Evolutionary conservation across 495 filamentous ascomycete species (phyloP), one percentile per base, ranked within the genome.

Genomic region (Penicillium goetzii): DNA sequence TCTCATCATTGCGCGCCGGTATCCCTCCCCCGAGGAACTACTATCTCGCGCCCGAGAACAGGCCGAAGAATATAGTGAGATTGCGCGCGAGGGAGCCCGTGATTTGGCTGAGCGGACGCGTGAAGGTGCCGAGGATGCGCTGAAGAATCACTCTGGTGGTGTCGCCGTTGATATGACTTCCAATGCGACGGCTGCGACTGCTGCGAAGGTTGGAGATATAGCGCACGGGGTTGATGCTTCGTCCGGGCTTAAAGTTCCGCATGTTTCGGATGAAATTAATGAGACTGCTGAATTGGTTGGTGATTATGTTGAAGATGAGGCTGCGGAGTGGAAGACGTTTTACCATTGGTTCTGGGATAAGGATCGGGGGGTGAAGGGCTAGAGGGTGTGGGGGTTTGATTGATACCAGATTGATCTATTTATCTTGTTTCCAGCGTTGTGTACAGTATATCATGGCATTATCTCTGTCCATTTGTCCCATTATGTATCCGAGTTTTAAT

Each of bases 321-420:
- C 73, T 7, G 70, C 43, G 0, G 75, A 77, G 59, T 79, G 79
- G 76, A 76, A 73, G 65, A 77, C 68, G 38, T 65, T 82, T 23
- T 82, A 82, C 51, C 77, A 80, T 60, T 81, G 79, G 79, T 81
- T 81, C 40, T 80, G 79, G 79, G 77, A 75, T 58, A 73, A 73
- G 56, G 65, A 70, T 33, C 68, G 60, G 21, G 60, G 34, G 1
- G 41, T 65, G 49, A 58, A 69, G 32, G 66, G 47, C 4, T 68
- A 59, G 64, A 0, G 36, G 17, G 28, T 41, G 21, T 50, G 1
- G 33, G 10, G 33, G 4, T 4, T 34, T 38, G 12, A 17, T 2
- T 30, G 10, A 28, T 32, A 30, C 28, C 21, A 33, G 19, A 45
- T 25, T 62, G 34, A 43, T 28, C 2, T 32, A 43, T 45, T 56